Conservation (phyloP, 164 flowering plant species). For the Dillenia suffruticosa region DNA sequence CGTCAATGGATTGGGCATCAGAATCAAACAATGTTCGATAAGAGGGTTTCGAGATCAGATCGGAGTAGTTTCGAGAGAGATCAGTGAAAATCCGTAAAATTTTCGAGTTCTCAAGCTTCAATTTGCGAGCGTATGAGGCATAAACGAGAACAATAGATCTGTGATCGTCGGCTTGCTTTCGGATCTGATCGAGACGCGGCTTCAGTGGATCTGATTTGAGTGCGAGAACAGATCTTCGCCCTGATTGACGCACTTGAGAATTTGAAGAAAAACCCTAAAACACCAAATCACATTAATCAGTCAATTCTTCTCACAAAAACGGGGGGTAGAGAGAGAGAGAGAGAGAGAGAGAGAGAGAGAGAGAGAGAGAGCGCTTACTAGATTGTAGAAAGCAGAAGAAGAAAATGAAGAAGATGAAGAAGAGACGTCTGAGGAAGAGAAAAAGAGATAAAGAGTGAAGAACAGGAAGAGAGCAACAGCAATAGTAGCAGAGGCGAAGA, state of each 20-base stretch:
- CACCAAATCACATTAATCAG: not conserved
- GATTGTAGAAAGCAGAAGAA: not conserved
- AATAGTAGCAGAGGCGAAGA: not conserved
- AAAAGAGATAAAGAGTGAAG: too few relatives aligned
- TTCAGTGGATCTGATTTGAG: slow-evolving; percentile 55
- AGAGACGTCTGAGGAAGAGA: not conserved
- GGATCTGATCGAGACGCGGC: slow-evolving; percentile 50
- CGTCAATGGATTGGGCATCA: slow-evolving; percentile 14
- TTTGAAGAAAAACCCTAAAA: not conserved
- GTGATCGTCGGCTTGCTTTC: slow-evolving; percentile 58
- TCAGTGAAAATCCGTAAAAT: slow-evolving; percentile 44
- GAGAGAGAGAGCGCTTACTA: not conserved
- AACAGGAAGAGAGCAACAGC: not conserved
- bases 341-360: not conserved
- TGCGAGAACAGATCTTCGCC: slow-evolving; percentile 41
- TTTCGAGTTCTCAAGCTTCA: slow-evolving; percentile 49
- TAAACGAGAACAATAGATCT: slow-evolving; percentile 35
- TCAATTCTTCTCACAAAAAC: not conserved
- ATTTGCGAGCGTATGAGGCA: slow-evolving; percentile 49
- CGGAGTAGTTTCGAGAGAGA: slow-evolving; percentile 42
- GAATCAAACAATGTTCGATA: slow-evolving; percentile 21
- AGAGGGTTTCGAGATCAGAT: slow-evolving; percentile 34
- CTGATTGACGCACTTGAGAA: slow-evolving; percentile 18
- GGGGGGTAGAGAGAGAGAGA: too few relatives aligned
- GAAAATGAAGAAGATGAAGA: not conserved